Conservation (phyloP, 2,329 filamentous ascomycete genomes). For the Pyricularia grisea region DNA sequence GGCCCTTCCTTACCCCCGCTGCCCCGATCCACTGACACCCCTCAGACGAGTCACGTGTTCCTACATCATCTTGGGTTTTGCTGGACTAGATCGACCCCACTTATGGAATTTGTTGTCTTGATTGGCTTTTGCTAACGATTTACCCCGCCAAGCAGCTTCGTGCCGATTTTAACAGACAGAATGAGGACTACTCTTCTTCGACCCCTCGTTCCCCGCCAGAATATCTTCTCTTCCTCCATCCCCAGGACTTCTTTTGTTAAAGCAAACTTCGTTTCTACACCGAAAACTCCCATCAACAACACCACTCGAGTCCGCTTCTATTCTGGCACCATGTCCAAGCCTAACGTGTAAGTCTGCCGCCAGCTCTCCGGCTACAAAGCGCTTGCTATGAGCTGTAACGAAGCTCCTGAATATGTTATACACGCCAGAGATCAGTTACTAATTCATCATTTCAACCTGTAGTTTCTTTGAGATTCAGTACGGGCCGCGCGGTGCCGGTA, state of each 20-base stretch:
- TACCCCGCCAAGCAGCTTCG: conserved; percentile 11
- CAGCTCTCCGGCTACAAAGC: conserved; percentile 8
- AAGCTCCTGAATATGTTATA: neutral
- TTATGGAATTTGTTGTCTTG: conserved; percentile 2
- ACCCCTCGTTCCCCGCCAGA: conserved; percentile 29
- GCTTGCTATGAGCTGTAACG: neutral
- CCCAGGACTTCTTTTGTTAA: conserved; percentile 22
- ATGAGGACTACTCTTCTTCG: conserved; percentile 21
- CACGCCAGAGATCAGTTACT: neutral
- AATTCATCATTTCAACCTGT: conserved; percentile 1
- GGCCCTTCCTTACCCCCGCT: neutral
- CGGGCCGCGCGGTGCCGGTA: too few species aligned
- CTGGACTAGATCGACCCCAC: neutral
- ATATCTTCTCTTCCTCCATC: conserved; percentile 20
- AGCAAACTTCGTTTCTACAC: conserved; percentile 21
- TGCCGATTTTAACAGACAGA: conserved; percentile 9
- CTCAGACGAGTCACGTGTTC: neutral
- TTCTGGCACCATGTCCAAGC: conserved; percentile 22
- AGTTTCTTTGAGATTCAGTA: conserved; percentile 64
- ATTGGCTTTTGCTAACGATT: conserved; percentile 14
- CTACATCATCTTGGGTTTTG: neutral
- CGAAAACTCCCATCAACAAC: conserved; percentile 18
- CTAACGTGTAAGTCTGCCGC: conserved; percentile 57
- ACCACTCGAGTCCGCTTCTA: conserved; percentile 22
- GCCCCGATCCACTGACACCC: neutral